Conservation (phyloP, 2,329 filamentous ascomycete genomes). For the Colletotrichum gloeosporioides region DNA sequence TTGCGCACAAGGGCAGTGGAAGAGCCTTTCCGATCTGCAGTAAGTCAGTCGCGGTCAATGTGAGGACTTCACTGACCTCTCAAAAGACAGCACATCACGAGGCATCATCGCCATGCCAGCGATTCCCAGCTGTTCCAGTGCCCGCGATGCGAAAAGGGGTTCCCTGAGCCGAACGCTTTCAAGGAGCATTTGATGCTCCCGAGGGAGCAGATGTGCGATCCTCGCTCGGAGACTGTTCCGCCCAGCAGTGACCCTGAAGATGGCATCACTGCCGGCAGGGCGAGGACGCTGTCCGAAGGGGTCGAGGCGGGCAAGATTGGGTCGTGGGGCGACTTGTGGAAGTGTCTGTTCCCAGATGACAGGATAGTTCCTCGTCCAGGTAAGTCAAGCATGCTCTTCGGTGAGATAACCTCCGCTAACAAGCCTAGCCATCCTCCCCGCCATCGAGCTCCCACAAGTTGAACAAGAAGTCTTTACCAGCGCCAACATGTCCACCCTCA, state of each 20-base stretch:
- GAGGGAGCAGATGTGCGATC: conserved; percentile 45
- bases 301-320: background rate
- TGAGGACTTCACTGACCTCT: background rate
- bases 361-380: conserved; percentile 4
- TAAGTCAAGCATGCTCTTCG: background rate
- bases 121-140: conserved; percentile 40
- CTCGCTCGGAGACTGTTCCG: background rate
- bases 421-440: background rate
- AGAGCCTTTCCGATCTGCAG: conserved; percentile 41
- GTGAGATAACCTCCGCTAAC: background rate
- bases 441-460: conserved; percentile 14
- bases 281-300: background rate
- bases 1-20: conserved; percentile 48
- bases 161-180: conserved; percentile 39
- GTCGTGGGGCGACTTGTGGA: conserved; percentile 14
- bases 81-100: conserved; percentile 44
- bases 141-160: conserved; percentile 44
- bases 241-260: background rate
- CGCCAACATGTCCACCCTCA: conserved; percentile 12
- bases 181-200: conserved; percentile 43
- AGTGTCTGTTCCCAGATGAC: background rate
- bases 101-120: conserved; percentile 45
- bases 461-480: conserved; percentile 15
- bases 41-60: too few species aligned
- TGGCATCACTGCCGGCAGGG: background rate